Evolutionary conservation across 805 yeast species (phyloP), one percentile per base, ranked within the genome.

Genomic region (Pichia thaimueangensis): DNA sequence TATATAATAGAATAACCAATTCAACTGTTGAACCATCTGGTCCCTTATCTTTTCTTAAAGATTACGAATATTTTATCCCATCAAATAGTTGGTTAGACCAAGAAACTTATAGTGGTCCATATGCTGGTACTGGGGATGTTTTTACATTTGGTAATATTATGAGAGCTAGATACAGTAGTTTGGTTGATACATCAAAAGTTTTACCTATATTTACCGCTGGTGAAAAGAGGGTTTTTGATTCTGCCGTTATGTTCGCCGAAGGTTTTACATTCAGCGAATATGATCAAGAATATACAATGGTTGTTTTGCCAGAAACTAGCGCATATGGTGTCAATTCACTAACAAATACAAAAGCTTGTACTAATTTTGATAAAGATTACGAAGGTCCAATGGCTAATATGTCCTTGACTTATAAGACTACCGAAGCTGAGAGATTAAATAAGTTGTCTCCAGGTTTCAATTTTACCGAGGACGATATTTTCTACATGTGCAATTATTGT

Each of bases 31-130:
- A n/a, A n/a, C 62, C 65, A 47, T 58, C 55, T 20, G 80, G 80
- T 7, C 74, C 73, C 15, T 61, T 77, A 42, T 60, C 66, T 4
- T 78, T 78, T 49, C 57, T 76, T 44, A 64, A 74, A 45, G 73
- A 68, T 52, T 72, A 69, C 54, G 62, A 65, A n/a, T n/a, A n/a
- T n/a, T n/a, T n/a, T n/a, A n/a, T n/a, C n/a, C n/a, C n/a, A n/a
- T n/a, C n/a, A n/a, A n/a, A n/a, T n/a, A n/a, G n/a, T n/a, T n/a
- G n/a, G n/a, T n/a, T n/a, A n/a, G n/a, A n/a, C n/a, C n/a, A n/a
- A n/a, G n/a, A n/a, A n/a, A n/a, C n/a, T n/a, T n/a, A n/a, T n/a
- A n/a, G n/a, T n/a, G n/a, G n/a, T n/a, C n/a, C n/a, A 6, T 31
- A 31, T 11, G 11, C 34, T 21, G 34, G 34, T 17, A 11, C 34